phyloP scores from a whole-genome alignment of 176 grass and related monocot species.

The Pontederia crassipes region DNA sequence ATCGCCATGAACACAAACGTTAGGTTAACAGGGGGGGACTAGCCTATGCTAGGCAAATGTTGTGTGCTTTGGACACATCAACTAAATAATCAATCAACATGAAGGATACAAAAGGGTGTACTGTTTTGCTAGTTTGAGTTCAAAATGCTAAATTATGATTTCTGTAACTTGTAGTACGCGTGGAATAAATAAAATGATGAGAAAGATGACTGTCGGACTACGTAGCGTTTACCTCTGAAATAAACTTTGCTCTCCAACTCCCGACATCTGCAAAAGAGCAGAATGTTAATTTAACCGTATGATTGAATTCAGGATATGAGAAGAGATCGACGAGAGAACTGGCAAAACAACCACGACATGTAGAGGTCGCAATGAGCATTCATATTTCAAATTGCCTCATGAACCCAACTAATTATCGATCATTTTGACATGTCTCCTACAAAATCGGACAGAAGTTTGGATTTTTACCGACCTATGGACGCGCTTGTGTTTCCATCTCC shows the following conservation, averaged over 20 bases:
- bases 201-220: not conserved
- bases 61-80: too few relatives aligned
- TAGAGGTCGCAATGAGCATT: too few relatives aligned
- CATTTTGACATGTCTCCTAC: not conserved
- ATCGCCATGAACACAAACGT: not conserved
- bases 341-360: not conserved
- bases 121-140: too few relatives aligned
- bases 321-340: not conserved
- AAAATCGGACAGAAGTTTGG: not conserved
- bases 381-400: too few relatives aligned
- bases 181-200: not conserved
- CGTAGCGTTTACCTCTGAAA: not conserved
- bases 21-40: not conserved
- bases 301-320: not conserved
- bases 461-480: not conserved
- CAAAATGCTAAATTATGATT: not conserved
- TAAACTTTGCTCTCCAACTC: not conserved
- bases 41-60: too few relatives aligned
- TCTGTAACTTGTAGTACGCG: not conserved
- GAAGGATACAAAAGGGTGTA: too few relatives aligned
- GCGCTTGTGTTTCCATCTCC: not conserved
- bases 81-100: too few relatives aligned
- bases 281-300: not conserved
- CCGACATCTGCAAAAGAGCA: not conserved
- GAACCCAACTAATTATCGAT: too few relatives aligned